A percentile compares a stretch with the other conserved stretches of the same genome.
phyloP scores from a whole-genome alignment of 192 early-diverging fungal genomes.

The Rhizophagus clarus region DNA sequence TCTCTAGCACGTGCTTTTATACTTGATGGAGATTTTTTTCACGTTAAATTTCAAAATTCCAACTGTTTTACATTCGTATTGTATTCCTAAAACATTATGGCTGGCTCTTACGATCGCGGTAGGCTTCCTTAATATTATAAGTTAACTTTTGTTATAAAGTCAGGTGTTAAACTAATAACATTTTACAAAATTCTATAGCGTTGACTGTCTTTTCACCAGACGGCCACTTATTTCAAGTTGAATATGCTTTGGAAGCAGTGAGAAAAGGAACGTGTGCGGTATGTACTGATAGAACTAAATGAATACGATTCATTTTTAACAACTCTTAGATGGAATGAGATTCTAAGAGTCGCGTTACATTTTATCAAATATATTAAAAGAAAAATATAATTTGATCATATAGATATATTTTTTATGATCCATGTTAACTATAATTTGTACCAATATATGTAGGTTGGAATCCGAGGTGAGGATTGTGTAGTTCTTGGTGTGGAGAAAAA shows the following conservation, averaged over 20 bases:
- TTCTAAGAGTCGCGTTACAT: not conserved
- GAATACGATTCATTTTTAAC: no score
- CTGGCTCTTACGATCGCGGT: slow-evolving; percentile 48
- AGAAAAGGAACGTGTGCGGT: slow-evolving; percentile 97
- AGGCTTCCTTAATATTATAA: not conserved
- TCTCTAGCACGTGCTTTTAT: no score
- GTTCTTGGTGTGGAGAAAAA: slow-evolving; percentile 98
- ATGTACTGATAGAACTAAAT: slow-evolving; percentile 46
- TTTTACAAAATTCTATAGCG: slow-evolving; percentile 43
- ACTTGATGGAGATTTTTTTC: no score
- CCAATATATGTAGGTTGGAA: slow-evolving; percentile 76
- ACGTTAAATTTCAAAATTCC: not conserved
- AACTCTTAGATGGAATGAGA: not conserved
- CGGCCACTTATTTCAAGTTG: slow-evolving; percentile 99
- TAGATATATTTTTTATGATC: not conserved
- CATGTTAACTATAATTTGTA: not conserved
- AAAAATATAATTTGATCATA: not conserved
- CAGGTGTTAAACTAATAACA: not conserved
- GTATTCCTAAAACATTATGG: slow-evolving; percentile 26
- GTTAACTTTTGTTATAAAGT: not conserved
- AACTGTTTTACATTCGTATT: not conserved
- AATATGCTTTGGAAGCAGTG: slow-evolving; percentile 98
- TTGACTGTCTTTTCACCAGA: slow-evolving; percentile 99
- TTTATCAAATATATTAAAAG: no score
- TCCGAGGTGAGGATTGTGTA: slow-evolving; percentile 87